Conservation (phyloP, 2,329 filamentous ascomycete genomes). For the Microdochium bolleyi region DNA sequence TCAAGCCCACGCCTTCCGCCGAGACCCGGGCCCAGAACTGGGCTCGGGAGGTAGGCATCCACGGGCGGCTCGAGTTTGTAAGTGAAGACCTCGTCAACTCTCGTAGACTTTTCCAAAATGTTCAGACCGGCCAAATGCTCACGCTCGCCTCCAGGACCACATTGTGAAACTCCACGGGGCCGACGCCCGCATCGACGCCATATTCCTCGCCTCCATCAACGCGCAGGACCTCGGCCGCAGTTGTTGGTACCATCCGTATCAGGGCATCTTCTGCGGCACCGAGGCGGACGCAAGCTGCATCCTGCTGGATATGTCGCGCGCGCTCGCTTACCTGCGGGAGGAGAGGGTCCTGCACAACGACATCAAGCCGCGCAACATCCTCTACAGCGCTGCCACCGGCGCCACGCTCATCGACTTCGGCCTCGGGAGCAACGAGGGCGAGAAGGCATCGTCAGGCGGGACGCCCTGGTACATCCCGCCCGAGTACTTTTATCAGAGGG, state of each 20-base stretch:
- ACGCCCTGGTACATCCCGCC: constrained; percentile 7
- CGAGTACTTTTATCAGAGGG: constrained; percentile 1
- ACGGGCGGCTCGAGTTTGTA: not conserved
- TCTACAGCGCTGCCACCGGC: constrained; percentile 3
- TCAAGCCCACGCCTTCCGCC: not conserved
- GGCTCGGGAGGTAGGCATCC: not conserved
- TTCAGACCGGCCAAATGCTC: no score
- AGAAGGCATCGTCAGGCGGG: constrained; percentile 1
- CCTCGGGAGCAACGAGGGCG: constrained; percentile 1
- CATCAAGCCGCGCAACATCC: constrained; percentile 10
- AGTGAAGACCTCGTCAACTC: no score
- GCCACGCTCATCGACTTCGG: constrained; percentile 5
- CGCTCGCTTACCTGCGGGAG: constrained; percentile 6
- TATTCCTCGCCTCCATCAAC: not conserved
- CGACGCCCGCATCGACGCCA: not conserved
- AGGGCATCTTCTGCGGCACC: not conserved
- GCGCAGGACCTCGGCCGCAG: not conserved
- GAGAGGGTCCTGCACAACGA: constrained; percentile 7
- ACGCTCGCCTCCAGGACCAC: not conserved
- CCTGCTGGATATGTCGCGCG: constrained; percentile 6
- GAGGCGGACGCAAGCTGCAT: constrained; percentile 3
- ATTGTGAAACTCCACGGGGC: not conserved
- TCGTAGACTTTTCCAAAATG: no score
- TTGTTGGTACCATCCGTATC: not conserved
- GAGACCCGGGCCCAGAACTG: not conserved